Conservation (phyloP, 176 grass and related monocot species). For the maize (Zea mays) region DNA sequence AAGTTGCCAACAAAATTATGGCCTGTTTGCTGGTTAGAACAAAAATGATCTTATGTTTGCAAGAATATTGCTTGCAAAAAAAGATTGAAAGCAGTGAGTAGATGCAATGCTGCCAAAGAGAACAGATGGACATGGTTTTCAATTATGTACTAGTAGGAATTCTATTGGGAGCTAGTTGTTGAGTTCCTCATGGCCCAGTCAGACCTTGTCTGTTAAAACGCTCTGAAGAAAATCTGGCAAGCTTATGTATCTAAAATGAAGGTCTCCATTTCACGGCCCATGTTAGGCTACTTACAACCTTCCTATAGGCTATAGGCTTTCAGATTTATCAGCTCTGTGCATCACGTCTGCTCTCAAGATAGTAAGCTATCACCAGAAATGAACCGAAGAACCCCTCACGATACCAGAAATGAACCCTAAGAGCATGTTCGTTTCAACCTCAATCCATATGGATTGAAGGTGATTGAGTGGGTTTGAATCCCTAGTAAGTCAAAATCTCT, state of each 20-base stretch:
- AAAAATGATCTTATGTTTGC: background rate
- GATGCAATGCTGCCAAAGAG: slow-evolving; percentile 10
- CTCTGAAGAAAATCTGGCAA: background rate
- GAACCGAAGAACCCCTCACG: background rate
- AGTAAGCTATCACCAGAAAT: background rate
- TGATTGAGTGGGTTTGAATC: too few species aligned
- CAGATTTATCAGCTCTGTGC: background rate
- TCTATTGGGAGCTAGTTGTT: background rate
- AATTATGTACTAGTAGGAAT: background rate
- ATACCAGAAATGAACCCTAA: too few species aligned
- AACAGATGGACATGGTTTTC: background rate
- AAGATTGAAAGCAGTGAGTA: background rate
- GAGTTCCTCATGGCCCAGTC: background rate
- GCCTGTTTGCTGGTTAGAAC: background rate
- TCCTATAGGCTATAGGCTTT: background rate
- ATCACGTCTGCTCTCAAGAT: background rate
- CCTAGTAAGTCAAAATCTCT: too few species aligned
- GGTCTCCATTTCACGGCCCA: background rate
- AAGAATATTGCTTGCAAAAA: background rate
- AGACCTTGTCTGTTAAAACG: background rate
- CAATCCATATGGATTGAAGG: too few species aligned
- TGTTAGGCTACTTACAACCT: background rate
- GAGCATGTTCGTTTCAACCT: too few species aligned
- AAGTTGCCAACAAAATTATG: background rate
- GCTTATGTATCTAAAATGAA: background rate